phyloP scores from a whole-genome alignment of 2,329 filamentous ascomycete genomes.

The Pezicula neosporulosa region DNA sequence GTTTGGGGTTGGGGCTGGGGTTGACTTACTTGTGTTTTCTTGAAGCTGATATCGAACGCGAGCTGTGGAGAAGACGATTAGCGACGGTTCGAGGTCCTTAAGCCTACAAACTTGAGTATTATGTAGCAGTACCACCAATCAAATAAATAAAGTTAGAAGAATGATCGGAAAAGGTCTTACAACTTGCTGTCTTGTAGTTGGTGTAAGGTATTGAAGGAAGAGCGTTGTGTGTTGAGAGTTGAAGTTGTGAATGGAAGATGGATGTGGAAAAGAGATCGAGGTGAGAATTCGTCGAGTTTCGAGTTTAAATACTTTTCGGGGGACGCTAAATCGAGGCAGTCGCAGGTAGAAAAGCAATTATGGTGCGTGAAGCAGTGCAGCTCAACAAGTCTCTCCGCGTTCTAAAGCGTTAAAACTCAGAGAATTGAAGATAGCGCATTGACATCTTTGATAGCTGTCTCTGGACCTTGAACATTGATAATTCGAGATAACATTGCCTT shows the following conservation, averaged over 20 bases:
- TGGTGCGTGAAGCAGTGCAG: not conserved
- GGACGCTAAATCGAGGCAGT: not conserved
- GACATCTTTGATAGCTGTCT: not conserved
- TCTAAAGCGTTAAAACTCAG: not conserved
- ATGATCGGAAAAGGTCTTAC: not conserved
- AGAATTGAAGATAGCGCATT: constrained; percentile 1
- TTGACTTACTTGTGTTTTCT: not conserved
- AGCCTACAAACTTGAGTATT: not conserved
- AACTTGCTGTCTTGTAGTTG: no score
- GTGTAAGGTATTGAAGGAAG: not conserved
- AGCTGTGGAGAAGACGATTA: constrained; percentile 1
- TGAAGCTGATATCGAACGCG: not conserved
- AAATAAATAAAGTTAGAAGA: not conserved
- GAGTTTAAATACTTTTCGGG: no score
- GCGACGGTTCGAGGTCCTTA: not conserved
- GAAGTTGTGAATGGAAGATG: not conserved
- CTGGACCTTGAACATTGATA: no score
- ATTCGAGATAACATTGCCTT: not conserved
- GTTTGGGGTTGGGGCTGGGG: not conserved
- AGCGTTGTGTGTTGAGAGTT: not conserved
- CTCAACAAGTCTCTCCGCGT: not conserved
- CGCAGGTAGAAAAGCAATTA: not conserved
- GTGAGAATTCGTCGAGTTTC: not conserved
- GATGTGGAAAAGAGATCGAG: not conserved
- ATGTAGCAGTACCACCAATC: not conserved